Evolutionary conservation across 2,329 filamentous ascomycete genomes (phyloP).

Genomic region (Pseudogymnoascus pannorum): DNA sequence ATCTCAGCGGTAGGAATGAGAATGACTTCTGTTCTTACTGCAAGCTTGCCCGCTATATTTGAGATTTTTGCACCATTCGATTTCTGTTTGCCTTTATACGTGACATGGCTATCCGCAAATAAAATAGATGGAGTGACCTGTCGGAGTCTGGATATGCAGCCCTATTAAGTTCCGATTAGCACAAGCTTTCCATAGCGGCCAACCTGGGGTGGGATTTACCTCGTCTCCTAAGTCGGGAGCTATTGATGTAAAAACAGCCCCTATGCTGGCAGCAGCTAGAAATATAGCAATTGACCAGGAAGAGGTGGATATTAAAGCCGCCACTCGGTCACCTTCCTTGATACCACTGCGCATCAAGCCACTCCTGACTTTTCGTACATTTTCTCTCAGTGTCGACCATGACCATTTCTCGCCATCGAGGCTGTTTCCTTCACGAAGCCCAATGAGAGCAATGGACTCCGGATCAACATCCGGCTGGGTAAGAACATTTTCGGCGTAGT

Average conservation of each 20-base stretch:
- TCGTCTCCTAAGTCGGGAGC: neutral
- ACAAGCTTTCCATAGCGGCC: neutral
- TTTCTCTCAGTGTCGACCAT: slow-evolving; percentile 9
- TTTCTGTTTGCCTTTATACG: slow-evolving; percentile 10
- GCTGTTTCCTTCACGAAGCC: slow-evolving; percentile 6
- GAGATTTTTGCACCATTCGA: slow-evolving; percentile 8
- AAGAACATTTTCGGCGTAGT: slow-evolving; percentile 12
- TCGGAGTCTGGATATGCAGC: slow-evolving; percentile 9
- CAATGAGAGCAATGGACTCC: slow-evolving; percentile 3
- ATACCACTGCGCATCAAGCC: slow-evolving; percentile 4
- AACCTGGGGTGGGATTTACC: neutral
- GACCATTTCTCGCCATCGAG: slow-evolving; percentile 11
- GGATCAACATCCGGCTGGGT: slow-evolving; percentile 9
- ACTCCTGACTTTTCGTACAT: slow-evolving; percentile 6
- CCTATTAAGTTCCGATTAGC: neutral
- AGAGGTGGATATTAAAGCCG: slow-evolving; percentile 4
- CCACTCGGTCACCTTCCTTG: slow-evolving; percentile 1
- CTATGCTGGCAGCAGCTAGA: neutral
- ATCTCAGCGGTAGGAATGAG: neutral
- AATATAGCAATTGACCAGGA: slow-evolving; percentile 2
- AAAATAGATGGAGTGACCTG: slow-evolving; percentile 9
- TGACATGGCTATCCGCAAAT: slow-evolving; percentile 12
- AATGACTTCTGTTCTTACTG: neutral
- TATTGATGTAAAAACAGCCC: slow-evolving; percentile 3
- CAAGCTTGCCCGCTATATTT: slow-evolving; percentile 1